Percentiles rank a stretch among this genome's conserved stretches.
Evolutionary conservation across 257 asterid genomes (phyloP).

Genomic region (Datura wrightii): DNA sequence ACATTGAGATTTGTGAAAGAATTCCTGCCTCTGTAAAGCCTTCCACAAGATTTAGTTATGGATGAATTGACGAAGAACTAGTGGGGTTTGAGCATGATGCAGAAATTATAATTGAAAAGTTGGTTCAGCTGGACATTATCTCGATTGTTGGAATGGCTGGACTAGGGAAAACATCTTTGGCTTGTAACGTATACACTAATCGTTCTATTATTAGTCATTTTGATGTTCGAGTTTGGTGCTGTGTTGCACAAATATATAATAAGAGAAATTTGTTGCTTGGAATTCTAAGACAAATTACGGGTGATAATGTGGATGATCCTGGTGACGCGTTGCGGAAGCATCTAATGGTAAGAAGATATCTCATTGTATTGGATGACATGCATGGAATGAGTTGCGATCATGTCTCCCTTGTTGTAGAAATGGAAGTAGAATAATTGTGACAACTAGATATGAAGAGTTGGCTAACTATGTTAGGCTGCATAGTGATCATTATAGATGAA

Average conservation of each 20-base stretch:
- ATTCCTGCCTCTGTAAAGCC: background rate
- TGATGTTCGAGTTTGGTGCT: constrained; percentile 32
- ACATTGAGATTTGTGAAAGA: background rate
- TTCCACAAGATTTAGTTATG: background rate
- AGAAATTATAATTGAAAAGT: no score
- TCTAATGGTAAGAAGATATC: background rate
- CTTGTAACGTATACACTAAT: constrained; percentile 2
- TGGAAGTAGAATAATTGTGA: constrained; percentile 39
- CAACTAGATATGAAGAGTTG: background rate
- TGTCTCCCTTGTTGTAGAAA: background rate
- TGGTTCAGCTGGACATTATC: no score
- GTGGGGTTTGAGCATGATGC: no score
- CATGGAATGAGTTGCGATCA: background rate
- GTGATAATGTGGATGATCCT: background rate
- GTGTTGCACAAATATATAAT: constrained; percentile 24
- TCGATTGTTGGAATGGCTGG: constrained; percentile 38
- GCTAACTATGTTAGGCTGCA: accelerated
- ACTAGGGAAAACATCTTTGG: constrained; percentile 33
- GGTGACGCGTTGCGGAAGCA: accelerated
- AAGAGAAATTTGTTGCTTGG: background rate
- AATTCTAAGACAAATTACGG: constrained; percentile 27
- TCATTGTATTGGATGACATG: constrained; percentile 37
- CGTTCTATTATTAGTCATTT: background rate
- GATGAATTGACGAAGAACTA: no score
- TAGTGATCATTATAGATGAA: background rate